Base-by-base conservation (phyloP, 352 stramenopile genomes). In the Phytophthora pluvialis region DNA sequence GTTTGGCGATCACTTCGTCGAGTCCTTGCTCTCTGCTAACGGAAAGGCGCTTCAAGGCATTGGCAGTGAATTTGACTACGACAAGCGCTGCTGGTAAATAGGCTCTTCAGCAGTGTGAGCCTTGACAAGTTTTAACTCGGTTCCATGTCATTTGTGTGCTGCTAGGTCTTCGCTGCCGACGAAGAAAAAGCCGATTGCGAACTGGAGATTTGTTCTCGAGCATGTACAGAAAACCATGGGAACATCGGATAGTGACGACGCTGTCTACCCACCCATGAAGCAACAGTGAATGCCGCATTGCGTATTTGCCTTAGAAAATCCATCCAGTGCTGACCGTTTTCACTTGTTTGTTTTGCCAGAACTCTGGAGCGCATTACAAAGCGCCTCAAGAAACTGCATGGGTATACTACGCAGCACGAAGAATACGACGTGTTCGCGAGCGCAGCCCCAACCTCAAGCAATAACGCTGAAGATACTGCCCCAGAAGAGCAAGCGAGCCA, bases 161-260 rank as follows among this genome's bases (percentile, higher is more conserved):
- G 38, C 0, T 56, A 89, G 80, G 81, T 82, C 76, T 44, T 78
- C 78, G 5, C 67, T 90, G n/a, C 78, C 81, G 13, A 60, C 66
- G 15, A 81, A 77, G 43, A 80, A 75, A 60, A 86, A 81, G 31
- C 81, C 81, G 8, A 73, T 86, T 35, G 81, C 81, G n/a, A 90
- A 90, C 54, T 90, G 81, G 81, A 73, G 78, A 35, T 89, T 90
- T 52, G 80, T 89, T 33, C 55, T 90, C 7, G 81, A 90, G 50
- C 76, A 88, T 32, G 44, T 80, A 13, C 60, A 60, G 29, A 72
- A 59, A 69, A 60, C 47, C 11, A 76, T 70, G 48, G 18, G 40
- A 32, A 60, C 13, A 62, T 56, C 38, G 38, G 31, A 36, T 7
- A 29, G 38, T 25, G 39, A 28, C 7, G 64, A 66, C 47, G 33